Evolutionary conservation across 2,329 filamentous ascomycete genomes (phyloP).

Genomic region (Cercospora beticola): DNA sequence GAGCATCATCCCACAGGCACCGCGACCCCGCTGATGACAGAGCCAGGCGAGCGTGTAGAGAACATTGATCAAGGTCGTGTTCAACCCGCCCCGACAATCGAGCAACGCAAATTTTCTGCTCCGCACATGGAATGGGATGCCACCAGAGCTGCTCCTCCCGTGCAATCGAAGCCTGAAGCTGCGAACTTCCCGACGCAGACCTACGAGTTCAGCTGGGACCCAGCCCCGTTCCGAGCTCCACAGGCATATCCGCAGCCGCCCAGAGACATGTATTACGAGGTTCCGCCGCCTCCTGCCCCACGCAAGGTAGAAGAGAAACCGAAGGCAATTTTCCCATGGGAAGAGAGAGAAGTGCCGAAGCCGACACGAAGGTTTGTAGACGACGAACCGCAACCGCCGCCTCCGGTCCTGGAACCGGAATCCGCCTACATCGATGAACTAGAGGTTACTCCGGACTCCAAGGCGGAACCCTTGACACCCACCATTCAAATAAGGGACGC

Average conservation of each 20-base stretch:
- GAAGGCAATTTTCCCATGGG: conserved; percentile 84
- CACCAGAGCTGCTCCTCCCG: conserved; percentile 58
- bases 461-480: conserved; percentile 42
- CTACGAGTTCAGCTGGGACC: conserved; percentile 81
- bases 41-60: conserved; percentile 45
- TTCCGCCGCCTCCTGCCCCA: conserved; percentile 56
- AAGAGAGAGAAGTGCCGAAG: conserved; percentile 63
- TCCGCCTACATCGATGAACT: conserved; percentile 32
- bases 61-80: conserved; percentile 45
- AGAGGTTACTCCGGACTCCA: conserved; percentile 28
- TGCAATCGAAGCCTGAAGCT: conserved; percentile 77
- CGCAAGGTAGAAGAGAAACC: conserved; percentile 60
- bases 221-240: conserved; percentile 73
- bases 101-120: conserved; percentile 56
- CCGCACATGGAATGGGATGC: conserved; percentile 63
- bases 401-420: conserved; percentile 24
- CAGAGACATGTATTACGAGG: conserved; percentile 82
- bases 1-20: conserved; percentile 11
- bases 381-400: conserved; percentile 41
- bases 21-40: conserved; percentile 40
- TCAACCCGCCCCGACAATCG: conserved; percentile 46
- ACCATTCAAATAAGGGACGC: conserved; percentile 50
- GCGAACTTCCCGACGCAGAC: conserved; percentile 73
- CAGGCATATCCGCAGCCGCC: conserved; percentile 77
- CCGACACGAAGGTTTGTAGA: conserved; percentile 66